Conservation (phyloP, 331 rosid genomes). For the Rosa hybrid region DNA sequence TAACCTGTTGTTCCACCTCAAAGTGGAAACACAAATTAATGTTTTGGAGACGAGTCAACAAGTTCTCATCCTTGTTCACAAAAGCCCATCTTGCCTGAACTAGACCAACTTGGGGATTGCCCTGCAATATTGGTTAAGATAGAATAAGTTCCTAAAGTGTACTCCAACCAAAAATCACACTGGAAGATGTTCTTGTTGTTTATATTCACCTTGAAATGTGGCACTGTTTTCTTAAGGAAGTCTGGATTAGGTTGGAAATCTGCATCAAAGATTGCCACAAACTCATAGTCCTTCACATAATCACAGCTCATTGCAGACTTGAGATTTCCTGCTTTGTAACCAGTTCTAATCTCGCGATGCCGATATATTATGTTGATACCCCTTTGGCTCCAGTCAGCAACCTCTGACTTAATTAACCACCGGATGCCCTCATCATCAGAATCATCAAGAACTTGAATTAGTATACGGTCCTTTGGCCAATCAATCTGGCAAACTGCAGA, state of each 20-base stretch:
- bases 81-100: slow-evolving; percentile 97
- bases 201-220: slow-evolving; percentile 80
- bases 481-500: slow-evolving; percentile 88
- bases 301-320: slow-evolving; percentile 95
- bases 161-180: slow-evolving; percentile 15
- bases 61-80: slow-evolving; percentile 91
- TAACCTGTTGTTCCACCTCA: slow-evolving; percentile 98
- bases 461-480: slow-evolving; percentile 85
- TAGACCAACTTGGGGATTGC: slow-evolving; percentile 72
- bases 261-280: slow-evolving; percentile 93
- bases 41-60: slow-evolving; percentile 94
- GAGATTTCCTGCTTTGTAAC: slow-evolving; percentile 98
- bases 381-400: slow-evolving; percentile 76
- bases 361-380: slow-evolving; percentile 79
- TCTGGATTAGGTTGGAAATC: slow-evolving; percentile 98
- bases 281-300: slow-evolving; percentile 77
- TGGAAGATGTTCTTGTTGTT: slow-evolving; percentile 6
- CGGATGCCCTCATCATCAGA: slow-evolving; percentile 85
- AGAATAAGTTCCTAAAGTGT: slow-evolving; percentile 24
- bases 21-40: slow-evolving; percentile 94
- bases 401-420: slow-evolving; percentile 77
- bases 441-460: slow-evolving; percentile 95
- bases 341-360: slow-evolving; percentile 83
- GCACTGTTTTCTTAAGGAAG: slow-evolving; percentile 83
- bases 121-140: slow-evolving; percentile 49